Evolutionary conservation across 2,329 filamentous ascomycete species (phyloP), one percentile per base, ranked within the genome.

Genomic region (Bipolaris bicolor): DNA sequence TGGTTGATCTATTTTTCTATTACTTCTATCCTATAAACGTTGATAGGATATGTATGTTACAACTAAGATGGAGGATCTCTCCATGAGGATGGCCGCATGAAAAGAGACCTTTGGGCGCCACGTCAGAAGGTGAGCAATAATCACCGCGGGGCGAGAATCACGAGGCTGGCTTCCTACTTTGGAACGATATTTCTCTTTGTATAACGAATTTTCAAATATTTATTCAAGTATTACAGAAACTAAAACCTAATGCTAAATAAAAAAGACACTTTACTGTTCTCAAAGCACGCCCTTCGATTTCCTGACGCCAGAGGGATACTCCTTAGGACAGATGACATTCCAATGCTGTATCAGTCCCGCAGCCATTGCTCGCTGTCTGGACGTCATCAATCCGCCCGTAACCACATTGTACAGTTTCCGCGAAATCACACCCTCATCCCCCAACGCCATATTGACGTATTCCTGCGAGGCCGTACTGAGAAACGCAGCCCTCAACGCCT

Each of bases 361-460:
- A 1, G 46, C 54, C 22, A 53, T 10, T 5, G 10, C 5, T 3
- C 41, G 40, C 18, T 20, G 13, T 5, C 6, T 15, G 2, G 9
- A 1, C 1, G 15, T 29, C 2, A 26, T 11, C 24, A 60, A n/a
- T 1, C 49, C 46, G 3, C 16, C 24, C 2, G 3, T 11, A 6
- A 49, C 31, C 0, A 60, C 29, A 5, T n/a, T 43, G 3, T 36
- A 60, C 11, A 57, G 18, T 11, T 60, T 53, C 7, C 54, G 22
- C 9, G 45, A 49, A 1, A 57, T 16, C 5, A 46, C 16, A 15
- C 36, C 34, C 37, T 54, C 54, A 7, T 11, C 24, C 6, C 26
- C 34, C 10, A 54, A 22, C 4, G 31, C 49, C 13, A 54, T 50
- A 1, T 9, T 7, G 10, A 34, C 10, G 34, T 46, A 54, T 7